These are phyloP conservation scores for Neolentinus lepideus DNA, from an alignment of 1,284 basidiomycete genomes.

Conservation along the genomic window DNA sequence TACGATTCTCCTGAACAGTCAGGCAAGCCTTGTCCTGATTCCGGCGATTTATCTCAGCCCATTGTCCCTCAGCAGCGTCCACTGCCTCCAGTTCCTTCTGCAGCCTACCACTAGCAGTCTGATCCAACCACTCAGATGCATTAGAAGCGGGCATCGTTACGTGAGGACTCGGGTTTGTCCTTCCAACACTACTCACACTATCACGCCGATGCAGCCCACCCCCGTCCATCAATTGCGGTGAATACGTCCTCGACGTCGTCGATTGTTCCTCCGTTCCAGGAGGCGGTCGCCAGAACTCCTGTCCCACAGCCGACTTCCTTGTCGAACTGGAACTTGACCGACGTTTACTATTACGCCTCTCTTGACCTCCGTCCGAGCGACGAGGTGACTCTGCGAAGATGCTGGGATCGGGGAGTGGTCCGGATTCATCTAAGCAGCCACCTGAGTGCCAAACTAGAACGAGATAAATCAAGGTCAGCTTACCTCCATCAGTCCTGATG, in stretches of 20 bases:
- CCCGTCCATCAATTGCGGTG: background rate
- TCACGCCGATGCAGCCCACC: background rate
- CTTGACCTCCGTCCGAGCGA: background rate
- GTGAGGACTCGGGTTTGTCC: background rate
- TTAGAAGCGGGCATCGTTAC: background rate
- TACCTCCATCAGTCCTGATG: background rate
- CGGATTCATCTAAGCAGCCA: background rate
- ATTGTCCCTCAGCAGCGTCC: background rate
- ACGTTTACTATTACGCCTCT: background rate
- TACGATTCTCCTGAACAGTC: background rate
- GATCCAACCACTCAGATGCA: background rate
- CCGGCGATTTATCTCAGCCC: background rate
- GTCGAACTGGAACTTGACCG: background rate
- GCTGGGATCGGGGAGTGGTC: background rate
- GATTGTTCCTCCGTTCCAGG: background rate
- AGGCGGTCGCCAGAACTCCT: background rate
- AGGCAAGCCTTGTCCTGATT: background rate
- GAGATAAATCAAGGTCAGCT: background rate
- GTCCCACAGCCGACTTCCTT: background rate
- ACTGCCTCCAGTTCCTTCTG: background rate
- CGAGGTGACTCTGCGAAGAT: background rate
- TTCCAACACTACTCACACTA: background rate
- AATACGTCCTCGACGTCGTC: background rate
- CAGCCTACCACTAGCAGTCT: background rate
- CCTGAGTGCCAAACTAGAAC: background rate